Evolutionary conservation across 1,284 basidiomycete species (phyloP).

Genomic region (Microbotryum saponariae): DNA sequence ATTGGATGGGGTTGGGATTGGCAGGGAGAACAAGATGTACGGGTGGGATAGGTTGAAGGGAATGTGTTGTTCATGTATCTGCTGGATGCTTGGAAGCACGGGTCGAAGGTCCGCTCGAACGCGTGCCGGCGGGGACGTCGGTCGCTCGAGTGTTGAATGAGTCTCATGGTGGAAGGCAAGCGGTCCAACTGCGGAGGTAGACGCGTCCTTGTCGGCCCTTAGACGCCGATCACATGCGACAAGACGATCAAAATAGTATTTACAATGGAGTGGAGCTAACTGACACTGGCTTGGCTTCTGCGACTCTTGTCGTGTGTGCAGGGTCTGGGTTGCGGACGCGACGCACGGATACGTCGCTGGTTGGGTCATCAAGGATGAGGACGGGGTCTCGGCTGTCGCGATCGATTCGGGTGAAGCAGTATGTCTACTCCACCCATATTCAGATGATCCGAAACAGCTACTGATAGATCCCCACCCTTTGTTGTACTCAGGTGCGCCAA

Average conservation of each 20-base stretch:
- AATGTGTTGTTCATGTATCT: too few relatives aligned
- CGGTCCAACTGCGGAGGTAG: not conserved
- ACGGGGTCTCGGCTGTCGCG: conserved; percentile 59
- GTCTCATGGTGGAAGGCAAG: not conserved
- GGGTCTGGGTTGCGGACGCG: conserved; percentile 85
- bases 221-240: too few relatives aligned
- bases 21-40: not conserved
- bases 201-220: not conserved
- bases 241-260: too few relatives aligned
- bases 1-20: not conserved
- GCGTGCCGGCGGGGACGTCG: too few relatives aligned
- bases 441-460: too few relatives aligned
- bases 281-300: not conserved
- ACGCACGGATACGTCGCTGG: conserved; percentile 81
- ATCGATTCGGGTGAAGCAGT: conserved; percentile 73
- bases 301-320: not conserved
- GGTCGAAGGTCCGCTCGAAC: too few relatives aligned
- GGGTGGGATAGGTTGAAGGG: not conserved
- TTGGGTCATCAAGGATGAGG: conserved; percentile 73
- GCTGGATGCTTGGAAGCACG: too few relatives aligned
- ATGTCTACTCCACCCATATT: conserved; percentile 30
- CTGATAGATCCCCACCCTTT: not conserved
- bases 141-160: not conserved
- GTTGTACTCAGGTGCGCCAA: conserved; percentile 11
- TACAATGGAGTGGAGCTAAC: too few relatives aligned